These are phyloP conservation scores for Polytrichum formosum DNA, from an alignment of 225 moss, liverwort and hornwort genomes.

Conservation along the genomic window DNA sequence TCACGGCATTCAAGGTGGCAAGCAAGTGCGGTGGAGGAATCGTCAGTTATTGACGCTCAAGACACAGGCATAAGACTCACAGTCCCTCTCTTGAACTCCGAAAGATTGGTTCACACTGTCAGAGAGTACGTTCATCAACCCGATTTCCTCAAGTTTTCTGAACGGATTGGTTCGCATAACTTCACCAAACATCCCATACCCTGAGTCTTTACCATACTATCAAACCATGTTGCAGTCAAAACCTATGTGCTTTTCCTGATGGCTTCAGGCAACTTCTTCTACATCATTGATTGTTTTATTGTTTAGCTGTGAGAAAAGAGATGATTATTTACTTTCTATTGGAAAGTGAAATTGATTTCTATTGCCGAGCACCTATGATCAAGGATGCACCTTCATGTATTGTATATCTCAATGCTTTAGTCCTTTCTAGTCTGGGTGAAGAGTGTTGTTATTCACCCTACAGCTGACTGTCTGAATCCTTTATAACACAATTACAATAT, in stretches of 20 bases:
- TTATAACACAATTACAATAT: too few species aligned
- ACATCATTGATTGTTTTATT: background rate
- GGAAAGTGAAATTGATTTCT: too few species aligned
- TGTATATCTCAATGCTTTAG: too few species aligned
- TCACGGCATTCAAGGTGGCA: constrained; percentile 35
- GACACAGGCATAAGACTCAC: constrained; percentile 14
- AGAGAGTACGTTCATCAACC: constrained; percentile 34
- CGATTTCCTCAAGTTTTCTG: background rate
- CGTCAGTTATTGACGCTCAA: constrained; percentile 21
- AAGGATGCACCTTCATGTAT: too few species aligned
- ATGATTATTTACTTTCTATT: too few species aligned
- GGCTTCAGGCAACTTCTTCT: too few species aligned
- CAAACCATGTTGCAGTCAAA: too few species aligned
- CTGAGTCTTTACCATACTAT: too few species aligned
- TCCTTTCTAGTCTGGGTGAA: too few species aligned
- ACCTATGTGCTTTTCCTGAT: background rate
- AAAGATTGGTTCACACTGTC: constrained; percentile 28
- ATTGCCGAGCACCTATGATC: too few species aligned
- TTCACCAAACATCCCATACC: background rate
- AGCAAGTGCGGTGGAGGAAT: constrained; percentile 34
- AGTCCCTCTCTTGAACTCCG: constrained; percentile 13
- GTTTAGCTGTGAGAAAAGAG: background rate
- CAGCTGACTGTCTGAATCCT: too few species aligned
- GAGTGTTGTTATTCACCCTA: too few species aligned
- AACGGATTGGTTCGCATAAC: background rate